Evolutionary conservation across 148 eudicot genomes (phyloP).

Genomic region (Amaranthus palmeri): DNA sequence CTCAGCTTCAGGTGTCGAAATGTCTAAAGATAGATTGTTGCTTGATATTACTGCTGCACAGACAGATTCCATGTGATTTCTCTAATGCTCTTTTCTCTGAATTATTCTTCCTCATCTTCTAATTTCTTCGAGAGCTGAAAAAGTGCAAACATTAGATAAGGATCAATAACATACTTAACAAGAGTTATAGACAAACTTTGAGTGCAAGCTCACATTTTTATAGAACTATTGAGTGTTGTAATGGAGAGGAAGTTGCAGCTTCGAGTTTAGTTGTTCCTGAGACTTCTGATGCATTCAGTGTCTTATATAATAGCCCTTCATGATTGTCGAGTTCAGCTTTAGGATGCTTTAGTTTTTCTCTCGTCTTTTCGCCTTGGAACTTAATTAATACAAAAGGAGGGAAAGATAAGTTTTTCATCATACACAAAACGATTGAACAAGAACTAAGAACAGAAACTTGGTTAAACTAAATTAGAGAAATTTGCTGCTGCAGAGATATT

Average conservation of each 20-base stretch:
- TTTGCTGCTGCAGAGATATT: too few species aligned
- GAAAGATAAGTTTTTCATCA: neutral
- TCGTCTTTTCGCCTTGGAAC: neutral
- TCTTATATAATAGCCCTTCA: neutral
- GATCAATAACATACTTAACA: neutral
- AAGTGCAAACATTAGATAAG: slow-evolving; percentile 1
- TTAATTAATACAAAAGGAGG: neutral
- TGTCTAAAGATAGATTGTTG: slow-evolving; percentile 2
- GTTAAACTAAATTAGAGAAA: too few species aligned
- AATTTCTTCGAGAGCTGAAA: neutral
- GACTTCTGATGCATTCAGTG: neutral
- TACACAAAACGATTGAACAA: neutral
- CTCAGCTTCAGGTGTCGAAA: neutral
- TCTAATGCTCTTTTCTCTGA: slow-evolving; percentile 2
- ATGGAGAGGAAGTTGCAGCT: neutral
- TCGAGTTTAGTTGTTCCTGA: neutral
- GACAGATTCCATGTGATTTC: slow-evolving; percentile 1
- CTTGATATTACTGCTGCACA: neutral
- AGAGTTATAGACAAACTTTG: neutral
- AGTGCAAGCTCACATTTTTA: neutral
- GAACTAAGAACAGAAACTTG: neutral
- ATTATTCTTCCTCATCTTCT: slow-evolving; percentile 7
- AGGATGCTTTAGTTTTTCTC: neutral
- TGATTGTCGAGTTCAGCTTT: slow-evolving; percentile 3
- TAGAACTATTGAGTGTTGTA: neutral